Evolutionary conservation across 31 red algal species (phyloP), one percentile per base, ranked within the genome.

Genomic region (Porphyra umbilicalis): DNA sequence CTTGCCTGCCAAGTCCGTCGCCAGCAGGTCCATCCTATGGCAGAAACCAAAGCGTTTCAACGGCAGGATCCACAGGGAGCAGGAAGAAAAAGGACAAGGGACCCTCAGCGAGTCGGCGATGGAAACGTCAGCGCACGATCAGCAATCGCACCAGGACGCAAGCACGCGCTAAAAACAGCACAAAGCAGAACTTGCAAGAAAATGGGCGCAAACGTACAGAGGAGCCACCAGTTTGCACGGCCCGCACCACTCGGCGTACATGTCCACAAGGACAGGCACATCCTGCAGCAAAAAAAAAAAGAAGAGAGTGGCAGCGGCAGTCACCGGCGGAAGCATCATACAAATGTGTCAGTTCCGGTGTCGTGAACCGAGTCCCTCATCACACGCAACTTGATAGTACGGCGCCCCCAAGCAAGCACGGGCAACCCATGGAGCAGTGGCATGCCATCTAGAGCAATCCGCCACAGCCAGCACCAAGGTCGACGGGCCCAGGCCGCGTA

Each of bases 191-290:
- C 79, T 16, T 20, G 8, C 68, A 29, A 13, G 14, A 11, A n/a
- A 39, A 1, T 11, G 11, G 3, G 34, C 14, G 71, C 9, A 88
- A 75, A 84, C 83, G 33, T 83, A 90, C 83, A 99, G 39, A 29
- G 97, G 97, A 8, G 94, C 85, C 30, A 99, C 81, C 71, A 96
- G 38, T 35, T 99, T 99, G 80, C 97, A 99, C 4, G 97, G 97
- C 33, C 97, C 97, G 83, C 97, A 99, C 97, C 97, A 99, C 37
- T 39, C 85, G 6, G 97, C 97, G 35, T 92, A 96, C 83, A 99
- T 96, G 79, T 99, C 97, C 34, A 99, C 97, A 34, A 99, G 36
- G 0, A 99, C 97, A 0, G 97, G 97, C 34, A 82, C 36, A 25
- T 94, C 68, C 88, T 87, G 40, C 71, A 36, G 32, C 40, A 10